Conservation (phyloP, 768 basidiomycete species). For the Polyporus arcularius region DNA sequence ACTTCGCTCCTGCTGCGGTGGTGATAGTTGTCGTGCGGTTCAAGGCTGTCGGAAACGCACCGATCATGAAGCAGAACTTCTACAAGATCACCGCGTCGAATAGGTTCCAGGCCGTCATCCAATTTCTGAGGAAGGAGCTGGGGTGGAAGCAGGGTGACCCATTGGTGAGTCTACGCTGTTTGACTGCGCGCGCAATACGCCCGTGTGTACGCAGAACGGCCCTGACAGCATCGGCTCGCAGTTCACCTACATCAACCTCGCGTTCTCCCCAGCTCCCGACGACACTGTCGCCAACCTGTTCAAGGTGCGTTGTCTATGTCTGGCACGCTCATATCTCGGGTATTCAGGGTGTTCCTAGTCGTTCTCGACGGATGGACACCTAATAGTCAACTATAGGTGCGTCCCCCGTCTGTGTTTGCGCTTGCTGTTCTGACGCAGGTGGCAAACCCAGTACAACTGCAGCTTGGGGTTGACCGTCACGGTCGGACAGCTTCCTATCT, state of each 20-base stretch:
- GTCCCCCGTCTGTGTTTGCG: slow-evolving; percentile 5
- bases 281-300: slow-evolving; percentile 72
- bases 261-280: slow-evolving; percentile 77
- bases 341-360: slow-evolving; percentile 36
- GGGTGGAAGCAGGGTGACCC: slow-evolving; percentile 87
- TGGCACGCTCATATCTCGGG: background rate
- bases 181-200: background rate
- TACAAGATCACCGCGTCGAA: slow-evolving; percentile 97
- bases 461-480: slow-evolving; percentile 49
- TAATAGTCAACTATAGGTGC: slow-evolving; percentile 70
- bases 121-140: slow-evolving; percentile 87
- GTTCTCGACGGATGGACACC: slow-evolving; percentile 61
- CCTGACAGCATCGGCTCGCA: slow-evolving; percentile 24
- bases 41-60: slow-evolving; percentile 96
- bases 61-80: slow-evolving; percentile 98
- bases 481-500: background rate
- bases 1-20: no score
- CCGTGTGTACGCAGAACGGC: no score
- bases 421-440: background rate
- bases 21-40: slow-evolving; percentile 91
- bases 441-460: slow-evolving; percentile 49
- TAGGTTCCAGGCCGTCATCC: slow-evolving; percentile 92
- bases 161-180: slow-evolving; percentile 51
- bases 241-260: slow-evolving; percentile 80
- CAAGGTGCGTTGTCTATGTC: slow-evolving; percentile 44